Base-by-base conservation (phyloP, 140 eudicot species). In the Ambrosia hybrid region DNA sequence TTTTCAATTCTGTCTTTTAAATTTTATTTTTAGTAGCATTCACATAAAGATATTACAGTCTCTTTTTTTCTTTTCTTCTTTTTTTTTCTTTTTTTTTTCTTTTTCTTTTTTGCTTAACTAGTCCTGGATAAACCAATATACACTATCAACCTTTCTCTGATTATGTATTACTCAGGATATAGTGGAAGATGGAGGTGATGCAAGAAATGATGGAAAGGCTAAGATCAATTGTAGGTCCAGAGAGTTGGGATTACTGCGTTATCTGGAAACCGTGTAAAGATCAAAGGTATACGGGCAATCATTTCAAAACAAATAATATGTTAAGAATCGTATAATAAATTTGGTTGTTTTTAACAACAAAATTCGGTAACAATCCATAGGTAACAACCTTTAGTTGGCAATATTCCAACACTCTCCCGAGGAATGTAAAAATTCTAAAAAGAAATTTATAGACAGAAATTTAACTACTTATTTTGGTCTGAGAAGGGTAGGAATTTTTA, bases 261-360 rank as follows among this genome's bases (percentile, higher is more conserved):
- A 71, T 89, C 45, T 89, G 96, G 96, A 87, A 79, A 70, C 68
- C 87, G 71, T 75, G 86, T 73, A 86, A 86, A 72, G 96, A 89
- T 80, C 88, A 84, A 73, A 89, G 96, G 96, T 87, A 69, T 1
- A 21, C 41, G 41, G 41, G 41, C 26, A 37, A 3, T 37, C 45
- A 7, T 39, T 39, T 41, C 46, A 0, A 3, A 41, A 41, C 46
- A 1, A 41, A 41, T 41, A 41, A 41, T 41, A 41, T 41, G 46
- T 41, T 41, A 41, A 41, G 46, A 41, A 41, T 6, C 46, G 8
- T 41, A 41, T 0, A 41, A 41, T 5, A 41, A 41, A 21, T 21
- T 21, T 21, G 26, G 26, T 21, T 21, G 26, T 21, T 21, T 21
- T 21, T 21, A 21, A 21, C 26, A 21, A 21, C 26, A 21, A 21